Conservation (phyloP, 177 flowering plant species). For the Vitis hybrid region DNA sequence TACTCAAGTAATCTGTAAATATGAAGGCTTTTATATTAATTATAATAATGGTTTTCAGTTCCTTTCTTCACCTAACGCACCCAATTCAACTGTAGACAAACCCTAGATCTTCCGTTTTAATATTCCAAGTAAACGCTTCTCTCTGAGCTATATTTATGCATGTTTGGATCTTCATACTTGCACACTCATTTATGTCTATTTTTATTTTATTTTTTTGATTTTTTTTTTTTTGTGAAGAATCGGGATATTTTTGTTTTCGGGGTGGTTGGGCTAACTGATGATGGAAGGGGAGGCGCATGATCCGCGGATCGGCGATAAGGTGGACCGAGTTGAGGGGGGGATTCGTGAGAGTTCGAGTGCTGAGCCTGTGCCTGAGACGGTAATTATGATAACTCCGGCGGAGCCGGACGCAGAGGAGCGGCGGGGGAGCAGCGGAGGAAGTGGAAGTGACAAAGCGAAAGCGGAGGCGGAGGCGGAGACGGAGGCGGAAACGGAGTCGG, state of each 20-base stretch:
- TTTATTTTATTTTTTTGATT: too few relatives aligned
- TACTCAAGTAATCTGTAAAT: too few relatives aligned
- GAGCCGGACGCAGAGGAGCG: neutral
- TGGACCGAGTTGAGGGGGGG: conserved; percentile 1
- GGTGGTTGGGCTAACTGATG: neutral
- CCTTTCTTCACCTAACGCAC: conserved; percentile 18
- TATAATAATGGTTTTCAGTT: neutral
- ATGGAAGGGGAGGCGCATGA: neutral
- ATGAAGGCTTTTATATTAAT: too few relatives aligned
- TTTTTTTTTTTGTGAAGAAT: too few relatives aligned
- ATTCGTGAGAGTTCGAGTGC: neutral
- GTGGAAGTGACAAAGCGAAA: neutral
- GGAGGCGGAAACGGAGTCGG: conserved; percentile 3
- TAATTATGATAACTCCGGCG: neutral
- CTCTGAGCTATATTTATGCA: neutral
- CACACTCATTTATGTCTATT: too few relatives aligned
- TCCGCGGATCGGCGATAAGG: neutral
- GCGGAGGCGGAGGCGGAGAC: conserved; percentile 13
- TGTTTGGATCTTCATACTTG: neutral
- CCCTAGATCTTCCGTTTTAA: neutral
- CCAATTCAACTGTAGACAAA: neutral
- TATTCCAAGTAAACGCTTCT: neutral
- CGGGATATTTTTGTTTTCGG: neutral
- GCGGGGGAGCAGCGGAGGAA: neutral
- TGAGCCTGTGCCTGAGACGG: conserved; percentile 7